Evolutionary conservation across 305 asterid genomes (phyloP).

Genomic region (Nicotiana rustica): DNA sequence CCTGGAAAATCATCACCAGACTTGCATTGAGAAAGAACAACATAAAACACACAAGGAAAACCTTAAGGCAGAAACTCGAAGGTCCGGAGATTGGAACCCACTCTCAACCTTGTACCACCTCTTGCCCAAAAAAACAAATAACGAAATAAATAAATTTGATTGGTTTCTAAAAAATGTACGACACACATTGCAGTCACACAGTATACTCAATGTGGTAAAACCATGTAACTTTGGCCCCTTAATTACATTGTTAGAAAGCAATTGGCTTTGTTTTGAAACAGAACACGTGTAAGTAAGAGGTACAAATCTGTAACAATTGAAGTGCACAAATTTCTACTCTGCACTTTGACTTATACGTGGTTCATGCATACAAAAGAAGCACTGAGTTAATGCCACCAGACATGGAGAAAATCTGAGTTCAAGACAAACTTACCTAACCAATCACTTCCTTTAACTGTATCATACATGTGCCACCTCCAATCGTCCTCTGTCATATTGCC

Average conservation of each 20-base stretch:
- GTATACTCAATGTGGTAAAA: neutral
- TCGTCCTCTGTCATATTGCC: slow-evolving; percentile 99
- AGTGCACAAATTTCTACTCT: slow-evolving; percentile 8
- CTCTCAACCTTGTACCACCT: neutral
- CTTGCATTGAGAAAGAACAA: neutral
- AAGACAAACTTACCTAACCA: slow-evolving; percentile 79
- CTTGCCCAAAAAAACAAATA: neutral
- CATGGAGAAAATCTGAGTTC: slow-evolving; percentile 14
- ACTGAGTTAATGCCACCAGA: neutral
- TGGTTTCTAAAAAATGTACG: neutral
- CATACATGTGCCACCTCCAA: slow-evolving; percentile 99
- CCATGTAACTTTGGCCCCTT: slow-evolving; percentile 12
- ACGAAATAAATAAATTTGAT: neutral
- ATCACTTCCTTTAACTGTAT: slow-evolving; percentile 97
- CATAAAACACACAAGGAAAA: neutral
- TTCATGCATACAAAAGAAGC: slow-evolving; percentile 5
- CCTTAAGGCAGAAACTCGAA: neutral
- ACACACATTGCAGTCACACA: neutral
- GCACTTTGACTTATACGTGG: neutral
- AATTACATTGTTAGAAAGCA: neutral
- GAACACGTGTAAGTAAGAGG: neutral
- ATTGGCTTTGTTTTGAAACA: neutral
- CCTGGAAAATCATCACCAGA: slow-evolving; percentile 43
- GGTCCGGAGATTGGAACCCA: neutral
- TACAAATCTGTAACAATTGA: neutral